Base-by-base conservation (phyloP, 2,329 filamentous ascomycete species). In the Xylaria arbuscula region DNA sequence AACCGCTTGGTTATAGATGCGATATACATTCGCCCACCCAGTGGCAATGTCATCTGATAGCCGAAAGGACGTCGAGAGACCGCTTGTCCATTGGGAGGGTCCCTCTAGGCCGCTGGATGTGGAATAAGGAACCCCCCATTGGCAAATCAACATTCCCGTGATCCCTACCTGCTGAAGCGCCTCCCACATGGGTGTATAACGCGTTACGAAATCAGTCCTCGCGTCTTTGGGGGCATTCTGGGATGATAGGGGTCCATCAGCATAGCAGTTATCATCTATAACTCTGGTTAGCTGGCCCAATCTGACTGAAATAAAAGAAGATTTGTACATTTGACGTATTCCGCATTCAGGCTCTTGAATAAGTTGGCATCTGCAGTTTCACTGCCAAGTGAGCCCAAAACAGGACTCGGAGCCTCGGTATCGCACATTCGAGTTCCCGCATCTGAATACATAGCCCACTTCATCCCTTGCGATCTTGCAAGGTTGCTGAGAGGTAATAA, bases 221-320 rank as follows among this genome's bases (percentile, higher is more conserved):
- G 66, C 22, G 1, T 17, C 57, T 19, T 68, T 68, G 32, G 66
- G 66, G 3, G 66, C 66, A 40, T 68, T 68, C 42, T 65, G 57
- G 34, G 61, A 55, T 38, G 62, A 50, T 19, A 6, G 5, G 10
- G 66, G 57, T 58, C 66, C 66, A 32, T 68, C 62, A 15, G 57
- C 66, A 48, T 68, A 68, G 28, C 66, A 68, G 28, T 68, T 68
- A 54, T 68, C 66, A 57, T 68, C 66, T 68, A 48, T 22, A 48
- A 54, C n/a, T 48, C 42, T 40, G 32, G 57, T 68, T 13, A 62
- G 62, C 24, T 4, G 1, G 6, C 38, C 19, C 17, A 11, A 34
- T 32, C 24, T 15, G n/a, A 24, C n/a, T n/a, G 9, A n/a, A 56
- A 2, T 1, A 42, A 10, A 7, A 42, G 4, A 24, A 36, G 1